Evolutionary conservation across 208 protist species (phyloP), one percentile per base, ranked within the genome.

Genomic region (Acanthamoeba lenticulata): DNA sequence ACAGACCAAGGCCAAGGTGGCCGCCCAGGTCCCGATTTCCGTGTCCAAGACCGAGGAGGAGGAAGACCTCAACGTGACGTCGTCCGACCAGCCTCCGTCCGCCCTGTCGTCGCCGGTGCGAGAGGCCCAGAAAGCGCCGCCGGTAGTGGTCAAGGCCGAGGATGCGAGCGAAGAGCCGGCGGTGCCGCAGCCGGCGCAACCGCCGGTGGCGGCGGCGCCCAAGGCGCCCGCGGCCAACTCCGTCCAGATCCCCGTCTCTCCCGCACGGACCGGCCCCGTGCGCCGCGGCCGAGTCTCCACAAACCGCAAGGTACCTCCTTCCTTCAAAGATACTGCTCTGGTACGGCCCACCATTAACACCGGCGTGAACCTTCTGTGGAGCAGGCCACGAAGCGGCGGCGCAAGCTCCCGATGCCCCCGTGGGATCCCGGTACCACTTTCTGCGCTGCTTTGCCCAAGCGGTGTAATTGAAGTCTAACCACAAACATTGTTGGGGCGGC

Each of bases 391-490:
- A 90, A 90, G 52, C 24, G 52, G 11, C 55, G 55, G 15, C 42
- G 77, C 9, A 90, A 90, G 83, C 38, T 62, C 15, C 49, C 52
- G 29, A 62, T 69, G 57, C 83, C 83, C 27, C 55, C 83, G 19
- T 90, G 52, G 44, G 83, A 90, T 32, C 83, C 83, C n/a, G 57
- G 47, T 90, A 90, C 47, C n/a, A n/a, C n/a, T n/a, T n/a, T n/a
- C n/a, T n/a, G n/a, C n/a, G n/a, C n/a, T n/a, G n/a, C n/a, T n/a
- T n/a, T n/a, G n/a, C n/a, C n/a, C n/a, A n/a, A n/a, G n/a, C n/a
- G n/a, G n/a, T n/a, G n/a, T n/a, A n/a, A n/a, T n/a, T n/a, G n/a
- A n/a, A n/a, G n/a, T n/a, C n/a, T n/a, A n/a, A n/a, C n/a, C n/a
- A n/a, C n/a, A n/a, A n/a, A n/a, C n/a, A n/a, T n/a, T n/a, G n/a